These are phyloP conservation scores for Penicillium herquei DNA, from an alignment of 495 filamentous ascomycete species.

Conservation along the genomic window DNA sequence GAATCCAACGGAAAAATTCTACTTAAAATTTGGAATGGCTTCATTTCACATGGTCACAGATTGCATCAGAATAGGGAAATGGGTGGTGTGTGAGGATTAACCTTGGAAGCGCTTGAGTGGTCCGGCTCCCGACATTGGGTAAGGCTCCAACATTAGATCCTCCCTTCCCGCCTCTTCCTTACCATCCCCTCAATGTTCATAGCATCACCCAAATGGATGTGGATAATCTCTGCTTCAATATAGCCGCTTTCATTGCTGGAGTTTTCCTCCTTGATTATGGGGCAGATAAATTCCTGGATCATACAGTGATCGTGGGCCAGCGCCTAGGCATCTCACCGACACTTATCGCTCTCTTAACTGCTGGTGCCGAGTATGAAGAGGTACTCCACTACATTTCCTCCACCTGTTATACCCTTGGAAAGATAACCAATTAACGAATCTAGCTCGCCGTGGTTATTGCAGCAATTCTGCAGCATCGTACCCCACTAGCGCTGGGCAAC, in stretches of 20 bases:
- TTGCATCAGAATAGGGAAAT: no score
- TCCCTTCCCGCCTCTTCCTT: no score
- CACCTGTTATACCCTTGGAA: background rate
- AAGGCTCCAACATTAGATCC: no score
- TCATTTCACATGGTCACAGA: no score
- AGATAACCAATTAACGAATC: background rate
- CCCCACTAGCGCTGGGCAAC: constrained; percentile 55
- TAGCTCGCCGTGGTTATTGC: constrained; percentile 55
- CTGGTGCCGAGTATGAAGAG: constrained; percentile 59
- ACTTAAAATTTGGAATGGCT: no score
- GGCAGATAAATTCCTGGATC: constrained; percentile 48
- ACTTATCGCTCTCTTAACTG: constrained; percentile 51
- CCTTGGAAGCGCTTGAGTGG: no score
- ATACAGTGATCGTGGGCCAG: constrained; percentile 48
- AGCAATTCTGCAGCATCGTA: constrained; percentile 42
- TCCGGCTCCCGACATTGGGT: no score
- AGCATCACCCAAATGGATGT: constrained; percentile 8
- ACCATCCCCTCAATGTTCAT: no score
- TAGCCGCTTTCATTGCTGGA: constrained; percentile 20
- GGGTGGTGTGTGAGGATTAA: no score
- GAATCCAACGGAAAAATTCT: no score
- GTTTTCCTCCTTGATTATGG: constrained; percentile 30
- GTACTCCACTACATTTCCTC: constrained; percentile 16
- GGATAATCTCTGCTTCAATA: constrained; percentile 24
- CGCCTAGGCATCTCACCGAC: constrained; percentile 47